Evolutionary conservation across 805 yeast species (phyloP), one percentile per base, ranked within the genome.

Genomic region (Yarrowia sp.): DNA sequence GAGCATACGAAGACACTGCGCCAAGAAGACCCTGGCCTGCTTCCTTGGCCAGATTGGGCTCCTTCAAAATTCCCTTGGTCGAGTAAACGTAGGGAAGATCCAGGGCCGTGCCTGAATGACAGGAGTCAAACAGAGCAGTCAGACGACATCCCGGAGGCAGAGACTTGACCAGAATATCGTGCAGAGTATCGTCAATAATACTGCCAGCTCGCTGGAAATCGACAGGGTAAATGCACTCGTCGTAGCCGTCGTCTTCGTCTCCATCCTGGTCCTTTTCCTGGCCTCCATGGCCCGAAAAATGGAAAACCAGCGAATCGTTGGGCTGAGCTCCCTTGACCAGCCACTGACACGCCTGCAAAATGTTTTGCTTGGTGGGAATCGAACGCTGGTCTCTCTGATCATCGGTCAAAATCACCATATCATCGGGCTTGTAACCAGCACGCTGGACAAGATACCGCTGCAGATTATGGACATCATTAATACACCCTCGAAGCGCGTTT

Each of bases 281-380:
- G 1, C 95, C 92, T 38, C 97, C 97, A 74, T 91, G 97, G 9
- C 97, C 95, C 0, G 95, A 89, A 75, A 88, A 91, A 76, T 91
- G 96, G 82, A 91, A 86, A 72, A 91, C 87, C 61, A 91, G 77
- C 9, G 92, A 85, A 77, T 91, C 96, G 72, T 91, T 90, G 15
- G 95, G 88, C 71, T 79, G 80, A 0, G 96, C 95, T 70, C 82
- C 89, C 20, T 79, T 80, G 20, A 88, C 93, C 24, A 91, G 82
- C 97, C 97, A 91, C 68, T 84, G 86, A 90, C 90, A 89, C 2
- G 92, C 97, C 50, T 87, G 81, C 20, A 90, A 74, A 75, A 91
- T 91, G 75, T 91, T 91, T 6, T 81, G 85, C 67, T 84, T 80
- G 1, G 91, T 85, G 19, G 97, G 97, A 12, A 87, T 70, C 20